These are phyloP conservation scores for Rostrohypoxylon terebratum DNA, from an alignment of 495 filamentous ascomycete species.

Conservation along the genomic window DNA sequence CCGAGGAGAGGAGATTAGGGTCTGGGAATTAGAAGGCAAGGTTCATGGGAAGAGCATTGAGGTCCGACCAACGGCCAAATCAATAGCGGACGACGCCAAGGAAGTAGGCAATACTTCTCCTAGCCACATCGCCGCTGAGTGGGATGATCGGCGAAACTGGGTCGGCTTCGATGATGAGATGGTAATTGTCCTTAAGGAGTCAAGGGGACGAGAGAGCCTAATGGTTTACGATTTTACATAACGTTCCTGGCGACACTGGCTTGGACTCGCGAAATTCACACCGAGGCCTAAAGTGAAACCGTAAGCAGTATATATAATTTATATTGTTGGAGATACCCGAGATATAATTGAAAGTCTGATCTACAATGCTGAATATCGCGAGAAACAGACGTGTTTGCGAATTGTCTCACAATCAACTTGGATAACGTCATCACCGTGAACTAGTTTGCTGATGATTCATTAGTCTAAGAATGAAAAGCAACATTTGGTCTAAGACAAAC, in stretches of 20 bases:
- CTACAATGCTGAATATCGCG: background rate
- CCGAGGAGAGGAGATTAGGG: slow-evolving; percentile 84
- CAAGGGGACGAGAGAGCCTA: slow-evolving; percentile 75
- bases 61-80: slow-evolving; percentile 57
- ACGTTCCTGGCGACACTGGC: background rate
- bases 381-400: background rate
- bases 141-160: slow-evolving; percentile 66
- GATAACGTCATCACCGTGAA: background rate
- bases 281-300: background rate
- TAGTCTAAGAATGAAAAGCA: background rate
- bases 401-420: background rate
- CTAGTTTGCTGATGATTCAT: background rate
- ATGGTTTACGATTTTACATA: slow-evolving; percentile 94
- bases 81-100: slow-evolving; percentile 26
- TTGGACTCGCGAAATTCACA: background rate
- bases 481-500: no score
- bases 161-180: slow-evolving; percentile 95
- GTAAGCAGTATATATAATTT: background rate
- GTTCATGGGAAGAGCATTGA: slow-evolving; percentile 59
- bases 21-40: slow-evolving; percentile 93
- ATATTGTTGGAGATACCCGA: background rate
- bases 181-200: slow-evolving; percentile 85
- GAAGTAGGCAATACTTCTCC: slow-evolving; percentile 22
- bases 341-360: background rate
- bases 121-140: slow-evolving; percentile 38